These are phyloP conservation scores for Noccaea caerulescens DNA, from an alignment of 345 rosid species.

Conservation along the genomic window DNA sequence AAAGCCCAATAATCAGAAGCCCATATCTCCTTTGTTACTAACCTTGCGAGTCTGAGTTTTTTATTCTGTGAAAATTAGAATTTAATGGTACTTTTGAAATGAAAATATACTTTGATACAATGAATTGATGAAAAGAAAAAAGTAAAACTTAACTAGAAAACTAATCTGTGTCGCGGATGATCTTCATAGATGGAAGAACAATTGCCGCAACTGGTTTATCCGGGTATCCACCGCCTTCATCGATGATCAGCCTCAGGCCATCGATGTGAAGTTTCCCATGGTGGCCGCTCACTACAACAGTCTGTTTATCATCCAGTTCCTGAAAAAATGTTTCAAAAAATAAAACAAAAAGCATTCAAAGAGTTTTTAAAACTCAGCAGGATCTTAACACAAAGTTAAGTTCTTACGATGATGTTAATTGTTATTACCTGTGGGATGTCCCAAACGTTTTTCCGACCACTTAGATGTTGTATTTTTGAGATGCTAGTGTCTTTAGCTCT, in stretches of 20 bases:
- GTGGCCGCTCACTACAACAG: constrained; percentile 77
- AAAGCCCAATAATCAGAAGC: background rate
- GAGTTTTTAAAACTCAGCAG: constrained; percentile 12
- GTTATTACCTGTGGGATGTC: constrained; percentile 80
- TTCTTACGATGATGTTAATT: background rate
- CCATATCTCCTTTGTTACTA: background rate
- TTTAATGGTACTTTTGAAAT: background rate
- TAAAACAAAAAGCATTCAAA: background rate
- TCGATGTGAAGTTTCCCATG: constrained; percentile 82
- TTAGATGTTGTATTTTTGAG: constrained; percentile 64
- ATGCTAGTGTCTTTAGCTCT: constrained; percentile 67
- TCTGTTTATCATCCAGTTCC: constrained; percentile 48
- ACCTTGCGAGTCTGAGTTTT: background rate
- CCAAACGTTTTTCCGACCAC: constrained; percentile 83
- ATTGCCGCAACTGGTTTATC: constrained; percentile 79
- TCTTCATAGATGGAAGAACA: constrained; percentile 69
- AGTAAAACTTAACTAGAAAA: constrained; percentile 27
- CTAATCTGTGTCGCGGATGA: constrained; percentile 64
- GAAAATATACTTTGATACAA: background rate
- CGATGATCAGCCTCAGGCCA: constrained; percentile 77
- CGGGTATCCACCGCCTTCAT: constrained; percentile 79
- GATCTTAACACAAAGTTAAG: constrained; percentile 12
- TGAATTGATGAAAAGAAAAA: background rate
- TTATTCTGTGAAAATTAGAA: background rate
- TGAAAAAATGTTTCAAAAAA: constrained; percentile 4